phyloP scores from a whole-genome alignment of 371 early-diverging fungal species.

The Apophysomyces elegans region DNA sequence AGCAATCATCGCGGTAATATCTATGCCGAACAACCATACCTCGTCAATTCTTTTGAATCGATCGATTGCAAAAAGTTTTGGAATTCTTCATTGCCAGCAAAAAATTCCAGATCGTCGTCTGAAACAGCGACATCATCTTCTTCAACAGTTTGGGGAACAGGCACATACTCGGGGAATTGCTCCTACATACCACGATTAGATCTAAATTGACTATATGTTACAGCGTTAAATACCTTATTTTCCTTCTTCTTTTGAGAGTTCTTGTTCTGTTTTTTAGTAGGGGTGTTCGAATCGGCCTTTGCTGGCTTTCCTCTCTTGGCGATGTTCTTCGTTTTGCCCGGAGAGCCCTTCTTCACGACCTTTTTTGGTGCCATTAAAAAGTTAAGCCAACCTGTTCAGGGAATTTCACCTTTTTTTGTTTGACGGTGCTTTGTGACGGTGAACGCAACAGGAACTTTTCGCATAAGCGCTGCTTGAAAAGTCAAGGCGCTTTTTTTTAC shows the following conservation, averaged over 20 bases:
- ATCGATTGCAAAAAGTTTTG: conserved; percentile 30
- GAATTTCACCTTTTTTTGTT: background rate
- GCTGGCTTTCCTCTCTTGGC: background rate
- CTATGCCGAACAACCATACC: conserved; percentile 23
- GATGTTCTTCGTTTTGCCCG: background rate
- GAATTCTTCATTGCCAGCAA: conserved; percentile 32
- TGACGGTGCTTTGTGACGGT: background rate
- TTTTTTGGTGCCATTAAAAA: background rate
- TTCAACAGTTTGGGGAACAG: conserved; percentile 29
- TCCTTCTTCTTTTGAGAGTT: background rate
- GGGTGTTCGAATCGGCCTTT: background rate
- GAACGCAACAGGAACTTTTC: background rate
- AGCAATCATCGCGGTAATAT: background rate
- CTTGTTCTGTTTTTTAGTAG: background rate
- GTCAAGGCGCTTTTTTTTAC: no score
- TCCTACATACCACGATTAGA: background rate
- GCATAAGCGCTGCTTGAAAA: no score
- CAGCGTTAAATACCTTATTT: background rate
- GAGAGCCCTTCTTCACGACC: background rate
- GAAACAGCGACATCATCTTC: conserved; percentile 59
- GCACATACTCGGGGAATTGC: conserved; percentile 25
- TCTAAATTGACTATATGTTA: background rate
- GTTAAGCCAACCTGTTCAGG: no score
- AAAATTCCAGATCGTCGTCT: conserved; percentile 70
- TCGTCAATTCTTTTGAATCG: conserved; percentile 42